Conservation (phyloP, 345 rosid genomes). For the Gossypium herbaceum region DNA sequence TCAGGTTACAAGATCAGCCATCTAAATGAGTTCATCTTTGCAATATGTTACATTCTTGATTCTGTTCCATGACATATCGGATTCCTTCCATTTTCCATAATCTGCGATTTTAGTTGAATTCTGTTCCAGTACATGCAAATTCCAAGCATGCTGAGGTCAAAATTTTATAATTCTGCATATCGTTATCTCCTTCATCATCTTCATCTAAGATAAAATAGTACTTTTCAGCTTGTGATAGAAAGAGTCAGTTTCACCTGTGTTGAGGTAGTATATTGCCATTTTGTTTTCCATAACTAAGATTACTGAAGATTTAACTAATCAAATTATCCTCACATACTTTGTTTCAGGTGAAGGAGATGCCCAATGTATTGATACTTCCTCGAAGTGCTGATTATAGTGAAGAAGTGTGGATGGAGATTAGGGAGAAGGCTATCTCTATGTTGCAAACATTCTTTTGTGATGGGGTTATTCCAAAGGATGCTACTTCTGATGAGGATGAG, state of each 20-base stretch:
- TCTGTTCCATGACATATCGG: not conserved
- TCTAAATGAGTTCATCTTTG: not conserved
- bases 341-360: constrained; percentile 94
- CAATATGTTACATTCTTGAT: not conserved
- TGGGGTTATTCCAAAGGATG: constrained; percentile 66
- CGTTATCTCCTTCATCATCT: not conserved
- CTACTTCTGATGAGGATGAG: constrained; percentile 74
- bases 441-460: constrained; percentile 79
- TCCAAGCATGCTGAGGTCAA: not conserved
- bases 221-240: not conserved
- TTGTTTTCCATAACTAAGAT: not conserved
- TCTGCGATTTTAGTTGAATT: constrained; percentile 1
- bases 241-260: not conserved
- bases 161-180: not conserved
- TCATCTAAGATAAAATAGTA: not conserved
- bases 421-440: constrained; percentile 85
- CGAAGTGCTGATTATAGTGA: constrained; percentile 99
- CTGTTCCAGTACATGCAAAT: constrained; percentile 3
- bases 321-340: constrained; percentile 9
- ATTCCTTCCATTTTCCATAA: not conserved
- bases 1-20: not conserved
- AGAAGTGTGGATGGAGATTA: constrained; percentile 98
- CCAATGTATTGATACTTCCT: constrained; percentile 93
- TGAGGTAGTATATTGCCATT: not conserved
- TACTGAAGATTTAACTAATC: not conserved